A percentile compares a stretch with the other conserved stretches of the same genome.
Evolutionary conservation across 768 basidiomycete species (phyloP).

Genomic region (Lentinula aciculospora): DNA sequence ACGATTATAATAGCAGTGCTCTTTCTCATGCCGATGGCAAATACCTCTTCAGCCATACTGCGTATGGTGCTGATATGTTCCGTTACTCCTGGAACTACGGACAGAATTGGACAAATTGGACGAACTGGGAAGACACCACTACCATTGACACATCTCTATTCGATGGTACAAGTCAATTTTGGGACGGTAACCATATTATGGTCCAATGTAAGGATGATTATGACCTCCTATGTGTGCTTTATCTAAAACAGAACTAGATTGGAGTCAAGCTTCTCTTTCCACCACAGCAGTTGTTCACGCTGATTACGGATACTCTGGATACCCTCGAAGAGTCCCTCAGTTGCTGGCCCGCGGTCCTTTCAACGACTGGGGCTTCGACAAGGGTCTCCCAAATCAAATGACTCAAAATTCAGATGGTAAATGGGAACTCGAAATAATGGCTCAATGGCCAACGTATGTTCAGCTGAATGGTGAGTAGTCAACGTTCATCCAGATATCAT

Average conservation of each 20-base stretch:
- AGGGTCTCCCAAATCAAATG: conserved; percentile 72
- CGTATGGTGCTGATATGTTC: conserved; percentile 82
- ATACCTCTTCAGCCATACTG: conserved; percentile 76
- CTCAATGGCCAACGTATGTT: conserved; percentile 83
- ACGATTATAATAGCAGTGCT: conserved; percentile 65
- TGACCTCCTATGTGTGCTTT: conserved; percentile 14
- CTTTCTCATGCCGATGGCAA: conserved; percentile 57
- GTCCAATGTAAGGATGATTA: conserved; percentile 70
- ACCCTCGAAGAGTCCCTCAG: conserved; percentile 76
- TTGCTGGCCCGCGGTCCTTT: conserved; percentile 84
- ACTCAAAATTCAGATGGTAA: conserved; percentile 51
- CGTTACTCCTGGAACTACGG: conserved; percentile 88
- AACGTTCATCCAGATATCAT: not conserved
- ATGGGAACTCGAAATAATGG: conserved; percentile 89
- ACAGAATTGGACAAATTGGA: conserved; percentile 79
- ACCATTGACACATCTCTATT: conserved; percentile 58
- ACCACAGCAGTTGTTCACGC: conserved; percentile 70
- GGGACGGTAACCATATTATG: conserved; percentile 81
- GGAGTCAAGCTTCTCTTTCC: conserved; percentile 63
- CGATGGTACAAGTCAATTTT: conserved; percentile 47
- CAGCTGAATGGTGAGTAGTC: conserved; percentile 84
- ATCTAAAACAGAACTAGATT: conserved; percentile 45
- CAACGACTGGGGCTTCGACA: conserved; percentile 90
- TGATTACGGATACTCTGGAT: conserved; percentile 54
- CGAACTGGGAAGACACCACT: conserved; percentile 69